These are phyloP conservation scores for Vaccinium vitisidaea DNA, from an alignment of 148 eudicot species.

Conservation along the genomic window DNA sequence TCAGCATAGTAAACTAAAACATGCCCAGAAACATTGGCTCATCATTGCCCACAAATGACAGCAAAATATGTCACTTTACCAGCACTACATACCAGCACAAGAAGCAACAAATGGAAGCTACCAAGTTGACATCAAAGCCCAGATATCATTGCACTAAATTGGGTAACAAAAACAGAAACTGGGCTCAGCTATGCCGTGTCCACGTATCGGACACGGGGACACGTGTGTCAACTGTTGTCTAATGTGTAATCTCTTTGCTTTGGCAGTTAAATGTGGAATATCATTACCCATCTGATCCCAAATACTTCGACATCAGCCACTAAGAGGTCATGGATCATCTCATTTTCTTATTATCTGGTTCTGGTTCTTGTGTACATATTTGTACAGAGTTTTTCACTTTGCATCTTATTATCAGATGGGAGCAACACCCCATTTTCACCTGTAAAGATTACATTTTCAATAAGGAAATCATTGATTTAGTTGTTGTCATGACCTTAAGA, in stretches of 20 bases:
- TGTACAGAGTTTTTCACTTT: slow-evolving; percentile 18
- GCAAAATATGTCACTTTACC: no score
- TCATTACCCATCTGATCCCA: slow-evolving; percentile 84
- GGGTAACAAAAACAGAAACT: no score
- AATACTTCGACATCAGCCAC: slow-evolving; percentile 72
- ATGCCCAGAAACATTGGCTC: no score
- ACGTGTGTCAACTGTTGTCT: not conserved
- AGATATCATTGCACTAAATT: no score
- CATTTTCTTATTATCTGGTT: not conserved
- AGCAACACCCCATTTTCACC: slow-evolving; percentile 11
- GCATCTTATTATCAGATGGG: slow-evolving; percentile 13
- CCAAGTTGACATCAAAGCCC: no score
- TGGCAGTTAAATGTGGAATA: slow-evolving; percentile 89
- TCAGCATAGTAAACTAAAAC: no score
- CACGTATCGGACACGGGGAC: no score
- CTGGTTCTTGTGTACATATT: slow-evolving; percentile 27
- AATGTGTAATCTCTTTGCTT: slow-evolving; percentile 14
- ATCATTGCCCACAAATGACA: no score
- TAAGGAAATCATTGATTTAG: slow-evolving; percentile 6
- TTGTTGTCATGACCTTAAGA: not conserved
- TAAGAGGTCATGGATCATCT: slow-evolving; percentile 24
- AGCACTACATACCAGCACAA: no score
- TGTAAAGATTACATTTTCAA: slow-evolving; percentile 23
- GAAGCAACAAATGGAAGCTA: no score
- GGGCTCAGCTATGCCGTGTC: no score